Conservation (phyloP, 2,329 filamentous ascomycete genomes). For the Venturia oleaginea region DNA sequence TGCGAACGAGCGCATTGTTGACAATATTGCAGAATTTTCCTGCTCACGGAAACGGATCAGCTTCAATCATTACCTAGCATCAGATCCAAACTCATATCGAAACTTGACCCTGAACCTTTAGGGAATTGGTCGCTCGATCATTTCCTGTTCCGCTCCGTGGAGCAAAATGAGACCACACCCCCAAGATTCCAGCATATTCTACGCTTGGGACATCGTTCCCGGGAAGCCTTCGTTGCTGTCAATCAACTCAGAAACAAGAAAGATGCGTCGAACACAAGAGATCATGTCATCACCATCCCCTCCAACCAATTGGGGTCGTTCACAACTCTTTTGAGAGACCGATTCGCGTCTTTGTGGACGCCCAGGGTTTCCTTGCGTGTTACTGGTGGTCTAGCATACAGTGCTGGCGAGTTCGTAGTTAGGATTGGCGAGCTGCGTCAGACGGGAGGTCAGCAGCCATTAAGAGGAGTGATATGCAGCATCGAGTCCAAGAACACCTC, state of each 20-base stretch:
- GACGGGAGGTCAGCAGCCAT: slow-evolving; percentile 11
- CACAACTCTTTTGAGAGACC: slow-evolving; percentile 14
- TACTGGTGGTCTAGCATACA: slow-evolving; percentile 14
- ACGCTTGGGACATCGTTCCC: slow-evolving; percentile 13
- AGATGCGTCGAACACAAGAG: not conserved
- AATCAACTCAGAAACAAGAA: not conserved
- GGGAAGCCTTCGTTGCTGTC: slow-evolving; percentile 4
- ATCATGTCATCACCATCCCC: slow-evolving; percentile 16
- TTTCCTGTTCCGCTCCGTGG: slow-evolving; percentile 6
- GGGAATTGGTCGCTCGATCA: not conserved
- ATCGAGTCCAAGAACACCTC: slow-evolving; percentile 12
- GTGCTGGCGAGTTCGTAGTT: slow-evolving; percentile 14
- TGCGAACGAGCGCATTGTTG: not conserved
- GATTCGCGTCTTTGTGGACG: slow-evolving; percentile 17
- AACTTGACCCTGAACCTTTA: not conserved
- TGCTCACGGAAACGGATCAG: not conserved
- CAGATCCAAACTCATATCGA: not conserved
- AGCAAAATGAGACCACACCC: slow-evolving; percentile 13
- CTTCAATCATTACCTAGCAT: slow-evolving; percentile 1
- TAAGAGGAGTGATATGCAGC: slow-evolving; percentile 15
- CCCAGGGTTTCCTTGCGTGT: slow-evolving; percentile 13
- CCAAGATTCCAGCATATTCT: slow-evolving; percentile 16
- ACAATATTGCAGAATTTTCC: not conserved
- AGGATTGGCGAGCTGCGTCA: slow-evolving; percentile 16
- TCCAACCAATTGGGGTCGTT: slow-evolving; percentile 14